Evolutionary conservation across 495 filamentous ascomycete species (phyloP).

Genomic region (Hyaloscypha variabilis): DNA sequence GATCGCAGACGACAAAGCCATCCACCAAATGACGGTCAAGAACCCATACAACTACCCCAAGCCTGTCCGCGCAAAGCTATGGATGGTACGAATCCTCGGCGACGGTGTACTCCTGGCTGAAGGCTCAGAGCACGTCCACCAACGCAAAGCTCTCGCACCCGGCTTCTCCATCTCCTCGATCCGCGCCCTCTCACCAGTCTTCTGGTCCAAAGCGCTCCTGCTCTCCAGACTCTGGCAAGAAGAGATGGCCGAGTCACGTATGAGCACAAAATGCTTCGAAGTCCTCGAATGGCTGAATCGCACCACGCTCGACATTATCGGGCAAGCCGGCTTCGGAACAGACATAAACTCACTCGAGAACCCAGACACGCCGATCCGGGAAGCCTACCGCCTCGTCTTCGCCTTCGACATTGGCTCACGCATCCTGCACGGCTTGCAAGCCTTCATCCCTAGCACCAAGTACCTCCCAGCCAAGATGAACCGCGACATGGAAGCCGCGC

Average conservation of each 20-base stretch:
- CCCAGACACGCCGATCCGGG: slow-evolving; percentile 61
- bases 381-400: slow-evolving; percentile 67
- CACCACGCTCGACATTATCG: slow-evolving; percentile 84
- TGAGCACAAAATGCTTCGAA: slow-evolving; percentile 61
- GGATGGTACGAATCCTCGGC: slow-evolving; percentile 68
- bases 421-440: slow-evolving; percentile 48
- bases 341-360: slow-evolving; percentile 74
- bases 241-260: slow-evolving; percentile 36
- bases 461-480: slow-evolving; percentile 69
- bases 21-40: slow-evolving; percentile 52
- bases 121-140: slow-evolving; percentile 79
- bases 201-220: slow-evolving; percentile 66
- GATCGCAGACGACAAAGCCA: slow-evolving; percentile 44
- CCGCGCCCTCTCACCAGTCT: slow-evolving; percentile 80
- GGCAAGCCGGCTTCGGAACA: slow-evolving; percentile 74
- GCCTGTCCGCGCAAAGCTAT: slow-evolving; percentile 49
- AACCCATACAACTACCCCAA: slow-evolving; percentile 58
- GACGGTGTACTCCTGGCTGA: slow-evolving; percentile 79
- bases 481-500: slow-evolving; percentile 54
- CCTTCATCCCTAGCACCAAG: slow-evolving; percentile 44
- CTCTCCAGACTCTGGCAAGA: slow-evolving; percentile 55
- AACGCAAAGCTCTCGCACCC: slow-evolving; percentile 77
- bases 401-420: slow-evolving; percentile 43
- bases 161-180: slow-evolving; percentile 84
- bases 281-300: slow-evolving; percentile 70